Evolutionary conservation across 306 rosid species (phyloP), one percentile per base, ranked within the genome.

Genomic region (Ceratonia siliqua): DNA sequence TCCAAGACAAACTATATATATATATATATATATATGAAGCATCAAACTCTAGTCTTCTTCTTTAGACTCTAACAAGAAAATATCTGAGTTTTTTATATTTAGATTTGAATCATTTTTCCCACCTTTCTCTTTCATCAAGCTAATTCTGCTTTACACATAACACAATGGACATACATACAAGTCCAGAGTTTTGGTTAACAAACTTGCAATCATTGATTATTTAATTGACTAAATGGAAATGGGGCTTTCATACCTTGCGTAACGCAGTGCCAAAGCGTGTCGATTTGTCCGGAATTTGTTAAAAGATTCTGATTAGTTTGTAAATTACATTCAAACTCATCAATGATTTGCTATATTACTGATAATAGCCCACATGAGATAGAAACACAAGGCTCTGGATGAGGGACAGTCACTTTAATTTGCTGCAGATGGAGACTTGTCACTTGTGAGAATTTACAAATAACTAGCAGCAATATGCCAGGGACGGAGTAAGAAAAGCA

Each of bases 391-490:
- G 21, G 28, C 55, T 69, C 70, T 32, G 72, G 69, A 58, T 55
- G 5, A 53, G 5, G 48, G 7, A 7, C 24, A 52, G 38, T 55
- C 73, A 75, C 66, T 67, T 41, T 57, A 49, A 15, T 53, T 76
- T 68, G 62, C 30, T 56, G 62, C 58, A 55, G 68, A 45, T 67
- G 52, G 52, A 56, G 49, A 68, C 76, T 68, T 46, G 41, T 52
- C 2, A 12, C 39, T 76, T 76, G 74, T 33, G 52, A 52, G 28
- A 38, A 35, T 76, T 70, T n/a, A n/a, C n/a, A n/a, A 75, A 10
- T 36, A 21, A 64, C 72, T 38, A 2, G 6, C 57, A 65, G 64
- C 57, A 38, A 41, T 4, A 54, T 66, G 59, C 55, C 62, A 45
- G 70, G n/a, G 52, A 21, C n/a, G n/a, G n/a, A n/a, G 74, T 49